Conservation (phyloP, 306 rosid species). For the Echinosophora koreensis region DNA sequence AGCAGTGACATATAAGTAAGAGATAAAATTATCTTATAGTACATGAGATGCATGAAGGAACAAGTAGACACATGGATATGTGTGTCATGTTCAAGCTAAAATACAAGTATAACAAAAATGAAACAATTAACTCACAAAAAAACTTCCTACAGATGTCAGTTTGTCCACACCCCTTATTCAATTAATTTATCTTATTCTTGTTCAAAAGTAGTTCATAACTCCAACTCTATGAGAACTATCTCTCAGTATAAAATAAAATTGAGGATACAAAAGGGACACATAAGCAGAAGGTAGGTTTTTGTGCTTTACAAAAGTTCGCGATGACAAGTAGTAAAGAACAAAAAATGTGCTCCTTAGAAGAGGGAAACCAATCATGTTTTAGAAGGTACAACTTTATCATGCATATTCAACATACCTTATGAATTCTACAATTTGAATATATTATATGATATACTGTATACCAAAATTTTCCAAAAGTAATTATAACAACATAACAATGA, state of each 20-base stretch:
- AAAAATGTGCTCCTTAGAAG: neutral
- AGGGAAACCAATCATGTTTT: neutral
- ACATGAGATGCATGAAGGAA: neutral
- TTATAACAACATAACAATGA: neutral
- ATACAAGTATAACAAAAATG: neutral
- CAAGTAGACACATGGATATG: neutral
- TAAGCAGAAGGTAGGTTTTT: neutral
- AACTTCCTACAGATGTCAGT: neutral
- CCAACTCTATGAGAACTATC: slow-evolving; percentile 16
- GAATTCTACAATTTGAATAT: neutral
- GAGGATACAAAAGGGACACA: neutral
- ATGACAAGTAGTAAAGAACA: slow-evolving; percentile 19
- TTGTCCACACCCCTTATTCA: slow-evolving; percentile 17
- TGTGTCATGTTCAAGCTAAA: neutral
- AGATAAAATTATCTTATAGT: neutral
- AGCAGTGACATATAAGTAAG: neutral
- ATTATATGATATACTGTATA: neutral
- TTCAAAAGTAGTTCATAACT: slow-evolving; percentile 6
- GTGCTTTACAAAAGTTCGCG: slow-evolving; percentile 2
- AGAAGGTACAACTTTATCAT: neutral
- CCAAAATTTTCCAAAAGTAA: neutral
- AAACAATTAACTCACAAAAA: neutral
- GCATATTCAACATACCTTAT: neutral
- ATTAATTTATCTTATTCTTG: neutral
- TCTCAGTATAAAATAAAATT: slow-evolving; percentile 6